Base-by-base conservation (phyloP, 1,139 yeast genomes). In the Diutina catenulata region DNA sequence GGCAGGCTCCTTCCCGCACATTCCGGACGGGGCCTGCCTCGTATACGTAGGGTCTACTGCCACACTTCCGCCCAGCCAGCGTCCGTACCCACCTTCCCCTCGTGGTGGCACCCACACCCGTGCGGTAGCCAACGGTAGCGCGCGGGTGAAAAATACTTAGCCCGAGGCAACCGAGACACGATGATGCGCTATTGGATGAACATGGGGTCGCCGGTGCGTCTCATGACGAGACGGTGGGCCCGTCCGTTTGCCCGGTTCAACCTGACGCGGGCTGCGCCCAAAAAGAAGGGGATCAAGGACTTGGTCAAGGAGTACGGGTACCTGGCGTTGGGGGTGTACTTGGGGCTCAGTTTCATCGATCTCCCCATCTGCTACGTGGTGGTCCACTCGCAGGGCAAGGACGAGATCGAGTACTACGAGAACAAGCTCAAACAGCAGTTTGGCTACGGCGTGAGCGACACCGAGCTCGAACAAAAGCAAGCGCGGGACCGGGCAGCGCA, bases 381-480 rank as follows among this genome's bases (percentile, higher is more conserved):
- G 36, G 97, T 91, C 11, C 96, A 87, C 53, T 74, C 88, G 0
- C 61, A 81, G 49, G 97, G 98, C 20, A 82, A 80, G 47, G 95
- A 86, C 26, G 69, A 73, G 47, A 82, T 87, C 32, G 74, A 74
- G 41, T 70, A 74, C 44, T 70, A 74, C 47, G 86, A 86, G 50
- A 72, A 79, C 44, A 61, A 65, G 43, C 70, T 68, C 15, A 76
- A 83, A 52, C 72, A 70, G 33, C 57, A 57, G 41, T 64, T 80
- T 45, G 91, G 91, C 1, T 68, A 60, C 47, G 80, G 76, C 9
- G 55, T 59, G 13, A 47, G 56, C 33, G 66, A 62, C 33, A 67
- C 68, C 49, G 71, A 66, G 40, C 50, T 66, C 47, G 38, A 46
- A 40, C 46, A 51, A 42, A 45, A 50, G 38, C 70, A 64, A 42